Evolutionary conservation across 2,329 filamentous ascomycete genomes (phyloP).

Genomic region (Akanthomyces dipterigenus): DNA sequence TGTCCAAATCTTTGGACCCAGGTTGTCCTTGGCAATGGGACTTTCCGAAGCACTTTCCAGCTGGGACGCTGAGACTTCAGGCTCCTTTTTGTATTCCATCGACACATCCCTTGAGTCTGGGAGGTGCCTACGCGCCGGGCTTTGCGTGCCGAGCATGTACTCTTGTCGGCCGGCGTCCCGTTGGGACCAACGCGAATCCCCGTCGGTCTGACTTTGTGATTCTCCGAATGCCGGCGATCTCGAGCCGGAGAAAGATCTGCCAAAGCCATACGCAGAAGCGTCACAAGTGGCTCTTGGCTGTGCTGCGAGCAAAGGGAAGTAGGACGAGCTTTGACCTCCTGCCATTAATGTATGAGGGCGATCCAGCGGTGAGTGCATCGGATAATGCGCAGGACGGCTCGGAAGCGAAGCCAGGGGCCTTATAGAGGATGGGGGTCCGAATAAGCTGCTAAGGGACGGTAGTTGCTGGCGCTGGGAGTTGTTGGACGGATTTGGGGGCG

Average conservation of each 20-base stretch:
- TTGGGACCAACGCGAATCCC: conserved; percentile 31
- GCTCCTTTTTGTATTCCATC: conserved; percentile 21
- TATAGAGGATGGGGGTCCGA: conserved; percentile 40
- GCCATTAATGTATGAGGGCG: conserved; percentile 25
- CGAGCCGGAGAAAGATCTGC: conserved; percentile 34
- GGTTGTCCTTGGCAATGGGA: conserved; percentile 47
- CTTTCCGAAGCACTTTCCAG: conserved; percentile 23
- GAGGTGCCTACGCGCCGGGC: conserved; percentile 28
- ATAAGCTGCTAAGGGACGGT: conserved; percentile 51
- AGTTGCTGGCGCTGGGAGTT: conserved; percentile 39
- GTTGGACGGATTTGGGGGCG: conserved; percentile 17
- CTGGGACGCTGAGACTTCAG: conserved; percentile 22
- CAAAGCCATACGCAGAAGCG: conserved; percentile 26
- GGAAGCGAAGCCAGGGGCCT: conserved; percentile 38
- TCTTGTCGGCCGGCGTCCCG: conserved; percentile 37
- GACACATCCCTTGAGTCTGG: conserved; percentile 28
- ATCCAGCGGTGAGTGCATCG: conserved; percentile 41
- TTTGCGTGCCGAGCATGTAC: conserved; percentile 39
- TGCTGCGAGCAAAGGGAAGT: conserved; percentile 40
- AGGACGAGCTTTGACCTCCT: conserved; percentile 18
- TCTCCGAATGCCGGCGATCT: conserved; percentile 40
- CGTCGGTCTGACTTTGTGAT: conserved; percentile 29
- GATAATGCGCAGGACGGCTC: conserved; percentile 37
- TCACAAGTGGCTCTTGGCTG: conserved; percentile 43
- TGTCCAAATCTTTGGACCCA: conserved; percentile 64